Percentiles rank a stretch among this genome's conserved stretches.
phyloP scores from a whole-genome alignment of 495 filamentous ascomycete genomes.

The Aspergillus wentii region DNA sequence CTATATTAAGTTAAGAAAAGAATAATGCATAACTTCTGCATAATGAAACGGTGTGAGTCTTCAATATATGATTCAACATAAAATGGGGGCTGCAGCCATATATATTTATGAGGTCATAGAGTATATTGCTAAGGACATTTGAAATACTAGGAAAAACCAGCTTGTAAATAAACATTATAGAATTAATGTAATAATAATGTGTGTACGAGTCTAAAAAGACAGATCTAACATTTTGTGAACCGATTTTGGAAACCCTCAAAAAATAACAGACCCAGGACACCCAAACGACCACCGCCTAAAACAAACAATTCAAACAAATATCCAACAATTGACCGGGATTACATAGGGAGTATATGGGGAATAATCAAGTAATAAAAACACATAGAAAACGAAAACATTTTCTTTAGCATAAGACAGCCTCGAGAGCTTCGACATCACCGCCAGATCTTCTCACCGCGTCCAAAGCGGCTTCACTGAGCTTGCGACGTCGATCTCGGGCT shows the following conservation, averaged over 20 bases:
- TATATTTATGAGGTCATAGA: too few species aligned
- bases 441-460: constrained; percentile 73
- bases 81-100: too few species aligned
- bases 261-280: constrained; percentile 10
- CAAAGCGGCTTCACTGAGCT: constrained; percentile 67
- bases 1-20: too few species aligned
- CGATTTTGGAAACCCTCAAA: neutral
- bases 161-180: too few species aligned
- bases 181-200: too few species aligned
- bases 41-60: too few species aligned
- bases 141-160: too few species aligned
- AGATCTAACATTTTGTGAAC: constrained; percentile 26
- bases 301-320: constrained; percentile 3
- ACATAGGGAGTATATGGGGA: neutral
- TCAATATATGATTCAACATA: too few species aligned
- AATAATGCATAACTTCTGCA: too few species aligned
- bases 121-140: too few species aligned
- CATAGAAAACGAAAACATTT: constrained; percentile 4
- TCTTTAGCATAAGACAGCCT: constrained; percentile 37
- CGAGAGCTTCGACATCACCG: constrained; percentile 61
- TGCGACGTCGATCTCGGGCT: constrained; percentile 71
- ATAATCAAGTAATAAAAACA: constrained; percentile 1
- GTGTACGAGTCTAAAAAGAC: too few species aligned
- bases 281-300: constrained; percentile 20
- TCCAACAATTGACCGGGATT: neutral